Evolutionary conservation across 2,329 filamentous ascomycete species (phyloP), one percentile per base, ranked within the genome.

Genomic region (Piedraia hortae): DNA sequence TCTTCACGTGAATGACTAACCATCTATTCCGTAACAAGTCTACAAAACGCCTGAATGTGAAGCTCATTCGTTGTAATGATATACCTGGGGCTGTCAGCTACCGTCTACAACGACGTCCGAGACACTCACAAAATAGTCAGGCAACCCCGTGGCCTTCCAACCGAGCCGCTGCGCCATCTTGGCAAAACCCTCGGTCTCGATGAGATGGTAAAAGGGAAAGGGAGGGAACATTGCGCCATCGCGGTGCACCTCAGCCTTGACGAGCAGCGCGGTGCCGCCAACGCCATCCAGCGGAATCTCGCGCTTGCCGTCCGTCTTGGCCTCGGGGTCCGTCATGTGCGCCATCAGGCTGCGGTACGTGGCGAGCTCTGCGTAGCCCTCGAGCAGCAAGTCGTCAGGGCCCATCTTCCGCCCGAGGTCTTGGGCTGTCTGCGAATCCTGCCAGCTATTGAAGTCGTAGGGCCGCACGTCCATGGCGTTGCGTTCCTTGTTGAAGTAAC

Each of bases 211-310:
- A 42, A 97, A 97, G 3, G 82, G 50, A 42, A 97, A 97, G 0
- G 85, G 63, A 10, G 85, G 85, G 50, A 97, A 97, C 82, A 93
- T 97, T 42, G 85, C 82, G 10, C 85, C 85, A 39, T 97, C 85
- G 12, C 85, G 65, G 44, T 97, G 85, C 12, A 97, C 85, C 27
- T 93, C 80, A 2, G 80, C 85, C 52, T 90, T 91, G 28, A 97
- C 85, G 38, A 97, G 52, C 31, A 97, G 52, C 2, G 80, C 74
- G 1, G 82, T 88, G 16, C 85, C 85, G 24, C 85, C 85, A 3
- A 97, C 85, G 21, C 85, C 85, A 42, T 97, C 85, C 5, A 97
- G 57, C 19, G 66, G 57, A 22, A 91, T 34, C 18, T 37, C 33
- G 11, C 31, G 28, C 11, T 28, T 26, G 6, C 37, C 31, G 26